Evolutionary conservation across 2,329 filamentous ascomycete genomes (phyloP).

Genomic region (Ceratocystis ficicola): DNA sequence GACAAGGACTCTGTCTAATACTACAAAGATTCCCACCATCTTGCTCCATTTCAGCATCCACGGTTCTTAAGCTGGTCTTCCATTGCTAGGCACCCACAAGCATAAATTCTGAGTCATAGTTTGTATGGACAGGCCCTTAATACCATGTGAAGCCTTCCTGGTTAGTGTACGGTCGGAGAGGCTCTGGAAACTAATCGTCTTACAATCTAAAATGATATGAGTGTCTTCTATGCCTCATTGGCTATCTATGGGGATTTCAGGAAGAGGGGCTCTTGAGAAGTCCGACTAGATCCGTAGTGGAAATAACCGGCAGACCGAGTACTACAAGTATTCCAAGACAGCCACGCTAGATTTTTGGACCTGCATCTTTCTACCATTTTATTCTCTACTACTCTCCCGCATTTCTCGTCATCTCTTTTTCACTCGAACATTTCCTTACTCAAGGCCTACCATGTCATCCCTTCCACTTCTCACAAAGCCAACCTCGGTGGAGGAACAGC

Average conservation of each 20-base stretch:
- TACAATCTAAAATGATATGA: neutral
- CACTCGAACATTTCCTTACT: neutral
- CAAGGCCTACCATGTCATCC: neutral
- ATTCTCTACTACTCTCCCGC: neutral
- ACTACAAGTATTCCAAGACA: constrained; percentile 4
- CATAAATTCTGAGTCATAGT: too few relatives aligned
- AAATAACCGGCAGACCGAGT: neutral
- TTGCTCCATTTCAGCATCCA: too few relatives aligned
- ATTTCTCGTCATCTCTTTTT: neutral
- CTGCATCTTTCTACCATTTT: too few relatives aligned
- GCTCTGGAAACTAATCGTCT: neutral
- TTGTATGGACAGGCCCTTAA: too few relatives aligned
- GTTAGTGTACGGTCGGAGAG: too few relatives aligned
- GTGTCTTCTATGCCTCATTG: neutral
- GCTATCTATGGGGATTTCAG: neutral
- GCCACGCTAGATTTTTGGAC: neutral
- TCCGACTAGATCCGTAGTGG: constrained; percentile 10
- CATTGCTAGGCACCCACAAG: too few relatives aligned
- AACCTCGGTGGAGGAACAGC: constrained; percentile 14
- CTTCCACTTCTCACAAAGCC: constrained; percentile 20
- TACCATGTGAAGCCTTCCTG: too few relatives aligned
- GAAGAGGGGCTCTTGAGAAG: neutral
- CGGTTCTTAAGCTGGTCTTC: too few relatives aligned
- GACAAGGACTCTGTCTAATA: too few relatives aligned
- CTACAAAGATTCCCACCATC: too few relatives aligned